Base-by-base conservation (phyloP, 768 basidiomycete species). In the Boletus sp. region DNA sequence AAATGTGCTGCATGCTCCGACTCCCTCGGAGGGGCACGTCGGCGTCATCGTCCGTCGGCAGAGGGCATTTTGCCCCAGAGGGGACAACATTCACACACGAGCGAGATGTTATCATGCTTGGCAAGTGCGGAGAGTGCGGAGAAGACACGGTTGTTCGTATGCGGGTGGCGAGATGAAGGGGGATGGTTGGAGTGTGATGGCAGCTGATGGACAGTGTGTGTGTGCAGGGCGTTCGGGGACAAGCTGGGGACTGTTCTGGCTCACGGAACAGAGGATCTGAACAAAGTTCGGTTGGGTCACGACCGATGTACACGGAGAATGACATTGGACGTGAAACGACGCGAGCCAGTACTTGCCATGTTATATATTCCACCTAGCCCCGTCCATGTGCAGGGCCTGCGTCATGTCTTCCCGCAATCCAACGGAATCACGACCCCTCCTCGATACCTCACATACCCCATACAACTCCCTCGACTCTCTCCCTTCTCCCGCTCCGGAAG, bases 341-440 rank as follows among this genome's bases (percentile, higher is more conserved):
- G 58, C 58, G 51, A 58, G 51, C 33, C 32, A 52, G 52, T 41
- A 44, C 42, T 44, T 44, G 54, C 40, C 48, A 57, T 59, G 60
- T 55, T 71, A 71, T 64, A 69, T 64, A 68, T 64, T 62, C 58
- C 32, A 30, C 56, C 20, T 29, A 15, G 9, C 28, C 32, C 17
- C 11, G 12, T 32, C 17, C 32, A 33, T 47, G 28, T 28, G 47
- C 37, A 20, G 42, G 17, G 4, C 29, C 55, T 56, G 47, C 54
- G 51, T 47, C 63, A 77, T 77, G 76, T 58, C 70, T 66, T 73
- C 78, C 59, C 12, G 7, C 53, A 36, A 30, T 17, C 20, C 41
- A 37, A 73, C 75, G 59, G 82, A 85, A 72, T 79, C 83, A 47
- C 78, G 76, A 57, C 81, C 86, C 52, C 78, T 89, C 71, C 78